Evolutionary conservation across 2,329 filamentous ascomycete genomes (phyloP), one percentile per base, ranked within the genome.

Genomic region (Cercospora janseana): DNA sequence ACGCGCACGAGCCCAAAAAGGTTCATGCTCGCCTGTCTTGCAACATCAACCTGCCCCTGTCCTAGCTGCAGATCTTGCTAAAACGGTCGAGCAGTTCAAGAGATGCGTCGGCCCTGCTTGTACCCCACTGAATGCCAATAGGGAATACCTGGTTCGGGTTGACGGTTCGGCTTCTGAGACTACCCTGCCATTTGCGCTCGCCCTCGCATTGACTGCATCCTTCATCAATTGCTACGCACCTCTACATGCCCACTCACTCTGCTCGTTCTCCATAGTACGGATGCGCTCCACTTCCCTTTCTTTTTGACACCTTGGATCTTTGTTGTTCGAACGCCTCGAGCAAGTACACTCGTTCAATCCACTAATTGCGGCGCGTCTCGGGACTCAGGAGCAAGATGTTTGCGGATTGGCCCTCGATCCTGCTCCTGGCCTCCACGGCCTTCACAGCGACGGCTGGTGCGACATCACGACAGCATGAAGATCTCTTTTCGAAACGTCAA

Each of bases 341-440:
- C 34, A 38, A n/a, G 34, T 38, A 21, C 20, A n/a, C 18, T 38
- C 7, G 8, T 38, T 16, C 24, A 28, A 26, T 38, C 6, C n/a
- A n/a, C n/a, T 15, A 27, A 6, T 38, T 31, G 7, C 12, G 16
- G 13, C 18, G 26, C n/a, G n/a, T n/a, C n/a, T n/a, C n/a, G 8
- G 4, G n/a, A 46, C n/a, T n/a, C 21, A 6, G 29, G n/a, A 20
- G 32, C 20, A 43, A 42, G n/a, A 49, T 49, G 46, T 24, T 49
- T 13, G 38, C 23, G 44, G 40, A 35, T 29, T 49, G 46, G 46
- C 32, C 27, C 20, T 18, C 38, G 13, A 21, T 42, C n/a, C 28
- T 49, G 8, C 21, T 49, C 12, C n/a, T 49, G 18, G 21, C 34
- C 10, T 38, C 34, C 12, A n/a, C 34, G 15, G 16, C 37, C 29